Base-by-base conservation (phyloP, 2,329 filamentous ascomycete species). In the Colletotrichum tanaceti region DNA sequence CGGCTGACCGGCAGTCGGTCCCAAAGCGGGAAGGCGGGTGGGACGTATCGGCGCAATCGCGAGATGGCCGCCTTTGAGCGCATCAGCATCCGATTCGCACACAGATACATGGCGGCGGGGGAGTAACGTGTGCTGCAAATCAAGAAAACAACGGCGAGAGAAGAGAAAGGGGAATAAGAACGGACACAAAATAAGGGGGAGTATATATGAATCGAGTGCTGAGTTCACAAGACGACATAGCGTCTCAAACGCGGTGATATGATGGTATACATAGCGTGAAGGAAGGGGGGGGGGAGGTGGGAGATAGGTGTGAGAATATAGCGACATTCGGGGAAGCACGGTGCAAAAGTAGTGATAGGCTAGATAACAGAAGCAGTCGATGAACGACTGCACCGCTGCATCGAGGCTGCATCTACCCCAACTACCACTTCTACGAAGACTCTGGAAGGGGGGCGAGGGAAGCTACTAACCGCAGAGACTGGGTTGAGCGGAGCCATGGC, bases 11-110 rank as follows among this genome's bases (percentile, higher is more conserved):
- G 89, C 35, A 91, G 82, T 22, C 79, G 79, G 74, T 90, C 85
- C 89, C 89, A 91, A 66, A 86, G 76, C 13, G 88, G 82, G 73
- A 90, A 90, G 2, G 86, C 79, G 1, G 89, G 89, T 20, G 89
- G 84, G 66, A 81, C 84, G 76, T 88, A 91, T 62, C 87, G 83
- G 60, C 88, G 84, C 64, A 91, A 81, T 68, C 89, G 85, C 63
- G 86, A 84, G 71, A 91, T 79, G 75, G 87, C 87, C 72, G 86
- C 86, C 86, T 88, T 39, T 52, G 67, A 70, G 64, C 67, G 67
- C 67, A 70, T 70, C 58, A 70, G 67, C 64, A 70, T 70, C 20
- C 67, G 60, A 39, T 70, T 70, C 41, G 67, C 64, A 53, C 64
- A 70, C 14, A 69, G 70, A 52, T 67, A 71, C 68, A 72, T 69